Evolutionary conservation across 2,329 filamentous ascomycete species (phyloP).

Genomic region (Alternaria postmessia): DNA sequence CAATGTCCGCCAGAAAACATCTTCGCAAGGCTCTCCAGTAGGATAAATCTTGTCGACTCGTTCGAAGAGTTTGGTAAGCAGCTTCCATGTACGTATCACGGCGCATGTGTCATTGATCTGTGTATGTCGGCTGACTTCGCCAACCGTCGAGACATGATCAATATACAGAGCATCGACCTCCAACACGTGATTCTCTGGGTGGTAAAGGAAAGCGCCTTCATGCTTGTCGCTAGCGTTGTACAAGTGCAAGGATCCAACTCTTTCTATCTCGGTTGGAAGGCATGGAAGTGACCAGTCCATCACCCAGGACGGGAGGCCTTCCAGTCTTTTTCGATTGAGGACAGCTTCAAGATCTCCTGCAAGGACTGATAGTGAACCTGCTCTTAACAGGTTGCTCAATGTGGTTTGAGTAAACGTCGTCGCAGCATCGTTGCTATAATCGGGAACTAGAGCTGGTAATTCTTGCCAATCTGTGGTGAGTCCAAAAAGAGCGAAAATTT

Average conservation of each 20-base stretch:
- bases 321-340: slow-evolving; percentile 22
- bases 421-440: slow-evolving; percentile 18
- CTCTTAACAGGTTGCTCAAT: slow-evolving; percentile 14
- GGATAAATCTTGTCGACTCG: slow-evolving; percentile 11
- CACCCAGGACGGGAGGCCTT: slow-evolving; percentile 27
- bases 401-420: slow-evolving; percentile 14
- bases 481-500: slow-evolving; percentile 28
- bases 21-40: slow-evolving; percentile 18
- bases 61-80: slow-evolving; percentile 9
- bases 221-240: slow-evolving; percentile 22
- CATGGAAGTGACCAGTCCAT: slow-evolving; percentile 35
- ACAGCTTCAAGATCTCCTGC: slow-evolving; percentile 26
- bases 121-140: slow-evolving; percentile 26
- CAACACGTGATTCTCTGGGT: slow-evolving; percentile 6
- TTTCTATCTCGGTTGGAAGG: slow-evolving; percentile 21
- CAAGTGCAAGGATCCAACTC: slow-evolving; percentile 22
- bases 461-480: slow-evolving; percentile 26
- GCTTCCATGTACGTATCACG: slow-evolving; percentile 24
- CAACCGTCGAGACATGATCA: slow-evolving; percentile 17
- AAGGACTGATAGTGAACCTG: slow-evolving; percentile 20
- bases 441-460: slow-evolving; percentile 14
- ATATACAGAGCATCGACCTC: slow-evolving; percentile 20
- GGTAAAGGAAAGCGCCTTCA: slow-evolving; percentile 6
- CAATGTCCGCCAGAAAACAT: slow-evolving; percentile 29
- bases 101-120: slow-evolving; percentile 30